Conservation (phyloP, 1,284 basidiomycete genomes). For the Trametes sp. region DNA sequence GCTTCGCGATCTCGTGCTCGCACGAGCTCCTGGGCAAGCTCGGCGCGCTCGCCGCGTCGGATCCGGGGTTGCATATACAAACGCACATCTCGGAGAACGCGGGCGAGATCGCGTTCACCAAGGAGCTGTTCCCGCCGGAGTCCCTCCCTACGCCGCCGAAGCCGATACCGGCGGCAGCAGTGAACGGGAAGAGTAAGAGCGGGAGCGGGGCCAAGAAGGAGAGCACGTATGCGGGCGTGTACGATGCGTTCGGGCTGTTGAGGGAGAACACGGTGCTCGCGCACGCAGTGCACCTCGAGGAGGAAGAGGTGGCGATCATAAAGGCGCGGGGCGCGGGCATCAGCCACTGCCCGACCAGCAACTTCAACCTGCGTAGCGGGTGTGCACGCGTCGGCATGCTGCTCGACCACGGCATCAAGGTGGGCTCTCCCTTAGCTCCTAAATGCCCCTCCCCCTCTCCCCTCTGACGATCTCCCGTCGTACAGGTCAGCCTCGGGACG, state of each 20-base stretch:
- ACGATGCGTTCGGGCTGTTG: constrained; percentile 83
- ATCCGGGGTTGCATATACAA: constrained; percentile 80
- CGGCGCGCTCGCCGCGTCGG: constrained; percentile 61
- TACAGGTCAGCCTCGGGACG: constrained; percentile 86
- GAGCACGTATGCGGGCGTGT: constrained; percentile 78
- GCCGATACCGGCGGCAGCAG: constrained; percentile 1
- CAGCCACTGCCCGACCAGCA: constrained; percentile 93
- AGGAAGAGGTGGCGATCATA: constrained; percentile 80
- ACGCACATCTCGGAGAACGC: constrained; percentile 94
- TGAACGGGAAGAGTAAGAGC: constrained; percentile 44
- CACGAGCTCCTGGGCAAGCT: constrained; percentile 72
- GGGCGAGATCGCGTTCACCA: constrained; percentile 76
- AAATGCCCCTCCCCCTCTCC: background rate
- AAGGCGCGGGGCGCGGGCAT: constrained; percentile 75
- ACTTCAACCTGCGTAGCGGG: constrained; percentile 90
- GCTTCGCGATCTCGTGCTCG: constrained; percentile 95
- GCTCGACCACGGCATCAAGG: constrained; percentile 88
- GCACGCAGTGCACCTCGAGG: constrained; percentile 86
- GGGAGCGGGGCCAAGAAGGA: constrained; percentile 41
- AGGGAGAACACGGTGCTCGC: constrained; percentile 86
- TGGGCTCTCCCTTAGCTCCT: constrained; percentile 38
- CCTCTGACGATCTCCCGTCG: background rate
- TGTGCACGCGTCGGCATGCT: constrained; percentile 81
- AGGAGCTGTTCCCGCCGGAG: constrained; percentile 64
- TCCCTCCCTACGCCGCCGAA: constrained; percentile 30